phyloP scores from a whole-genome alignment of 352 stramenopile genomes.

The Globisporangium uncinulatum region DNA sequence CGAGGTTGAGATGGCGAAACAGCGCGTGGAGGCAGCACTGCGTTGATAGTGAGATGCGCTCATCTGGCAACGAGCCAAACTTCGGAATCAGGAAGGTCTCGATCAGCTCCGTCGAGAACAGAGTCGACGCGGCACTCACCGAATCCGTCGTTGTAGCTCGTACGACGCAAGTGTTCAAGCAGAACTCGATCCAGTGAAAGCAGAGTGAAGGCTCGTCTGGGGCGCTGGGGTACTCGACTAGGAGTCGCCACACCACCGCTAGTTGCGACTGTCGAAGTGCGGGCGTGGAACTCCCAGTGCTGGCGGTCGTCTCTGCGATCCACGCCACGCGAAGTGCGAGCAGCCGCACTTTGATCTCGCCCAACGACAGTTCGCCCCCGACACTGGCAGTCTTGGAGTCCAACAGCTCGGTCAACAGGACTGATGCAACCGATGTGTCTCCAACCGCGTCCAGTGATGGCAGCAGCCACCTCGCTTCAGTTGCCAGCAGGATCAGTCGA shows the following conservation, averaged over 20 bases:
- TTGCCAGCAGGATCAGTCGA: constrained; percentile 23
- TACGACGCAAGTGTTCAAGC: constrained; percentile 29
- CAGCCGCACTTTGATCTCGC: constrained; percentile 38
- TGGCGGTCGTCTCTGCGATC: constrained; percentile 26
- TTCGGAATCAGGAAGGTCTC: constrained; percentile 32
- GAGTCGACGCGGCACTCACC: neutral
- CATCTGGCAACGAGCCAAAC: constrained; percentile 29
- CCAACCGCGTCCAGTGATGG: neutral
- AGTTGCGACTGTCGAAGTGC: constrained; percentile 18
- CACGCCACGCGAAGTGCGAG: constrained; percentile 51
- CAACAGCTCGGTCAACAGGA: constrained; percentile 21
- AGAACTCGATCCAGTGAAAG: constrained; percentile 76
- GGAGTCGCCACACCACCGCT: constrained; percentile 37
- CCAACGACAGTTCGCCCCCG: constrained; percentile 10
- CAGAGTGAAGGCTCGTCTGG: constrained; percentile 51
- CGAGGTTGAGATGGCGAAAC: constrained; percentile 56
- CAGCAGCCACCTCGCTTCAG: constrained; percentile 13
- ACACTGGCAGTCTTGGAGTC: constrained; percentile 19
- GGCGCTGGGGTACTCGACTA: constrained; percentile 26
- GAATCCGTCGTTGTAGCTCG: neutral
- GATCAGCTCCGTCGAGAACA: constrained; percentile 24
- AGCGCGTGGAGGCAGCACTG: constrained; percentile 68
- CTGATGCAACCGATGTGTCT: constrained; percentile 1
- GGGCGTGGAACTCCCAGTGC: neutral
- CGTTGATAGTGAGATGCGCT: constrained; percentile 35